phyloP scores from a whole-genome alignment of 1,284 basidiomycete genomes.

The Ceratobasidium sp. region DNA sequence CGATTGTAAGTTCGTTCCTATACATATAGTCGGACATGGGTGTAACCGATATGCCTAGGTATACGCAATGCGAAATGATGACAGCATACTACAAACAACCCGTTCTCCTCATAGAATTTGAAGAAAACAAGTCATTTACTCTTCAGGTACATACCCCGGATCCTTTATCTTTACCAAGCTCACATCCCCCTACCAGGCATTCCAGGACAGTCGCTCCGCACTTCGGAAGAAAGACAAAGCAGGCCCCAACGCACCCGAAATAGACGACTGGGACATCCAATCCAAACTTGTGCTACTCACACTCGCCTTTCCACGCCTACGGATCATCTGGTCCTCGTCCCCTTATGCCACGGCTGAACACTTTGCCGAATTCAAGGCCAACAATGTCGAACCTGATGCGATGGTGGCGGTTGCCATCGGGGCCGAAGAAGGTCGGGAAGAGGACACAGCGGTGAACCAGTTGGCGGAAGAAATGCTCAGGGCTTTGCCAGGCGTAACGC shows the following conservation, averaged over 20 bases:
- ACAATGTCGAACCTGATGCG: conserved; percentile 83
- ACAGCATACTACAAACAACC: conserved; percentile 94
- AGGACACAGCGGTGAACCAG: conserved; percentile 65
- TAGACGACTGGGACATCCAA: conserved; percentile 58
- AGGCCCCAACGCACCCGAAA: conserved; percentile 62
- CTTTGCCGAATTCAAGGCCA: conserved; percentile 90
- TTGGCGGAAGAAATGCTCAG: conserved; percentile 78
- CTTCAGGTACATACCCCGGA: conserved; percentile 65
- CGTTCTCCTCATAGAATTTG: conserved; percentile 96
- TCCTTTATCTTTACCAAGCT: neutral
- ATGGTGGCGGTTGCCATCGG: conserved; percentile 77
- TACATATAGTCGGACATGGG: neutral
- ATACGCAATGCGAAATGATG: conserved; percentile 98
- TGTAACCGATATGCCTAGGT: conserved; percentile 57
- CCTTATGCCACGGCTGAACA: conserved; percentile 92
- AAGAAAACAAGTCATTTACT: conserved; percentile 95
- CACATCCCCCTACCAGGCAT: neutral
- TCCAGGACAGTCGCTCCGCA: conserved; percentile 53
- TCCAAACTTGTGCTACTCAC: conserved; percentile 90
- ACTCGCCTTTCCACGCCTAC: conserved; percentile 86
- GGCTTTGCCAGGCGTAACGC: conserved; percentile 77
- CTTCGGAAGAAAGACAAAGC: conserved; percentile 50
- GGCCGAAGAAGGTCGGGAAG: conserved; percentile 72
- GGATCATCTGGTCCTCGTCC: conserved; percentile 97
- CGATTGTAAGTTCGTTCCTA: conserved; percentile 71